Conservation (phyloP, 257 asterid genomes). For the Dorcoceras hygrometricum region DNA sequence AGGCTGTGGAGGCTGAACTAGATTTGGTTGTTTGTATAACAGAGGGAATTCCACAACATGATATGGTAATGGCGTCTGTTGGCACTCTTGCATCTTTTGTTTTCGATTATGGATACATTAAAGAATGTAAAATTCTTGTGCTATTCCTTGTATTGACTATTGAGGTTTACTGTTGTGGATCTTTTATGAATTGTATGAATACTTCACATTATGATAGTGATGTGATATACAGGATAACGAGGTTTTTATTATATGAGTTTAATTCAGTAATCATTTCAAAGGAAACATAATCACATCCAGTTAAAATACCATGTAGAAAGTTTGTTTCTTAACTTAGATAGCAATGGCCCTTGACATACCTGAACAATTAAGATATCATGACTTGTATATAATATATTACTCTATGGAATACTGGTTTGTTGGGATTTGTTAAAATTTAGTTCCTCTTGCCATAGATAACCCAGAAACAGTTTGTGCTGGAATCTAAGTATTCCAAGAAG, state of each 20-base stretch:
- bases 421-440: background rate
- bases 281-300: background rate
- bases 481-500: background rate
- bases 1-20: slow-evolving; percentile 83
- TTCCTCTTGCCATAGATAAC: background rate
- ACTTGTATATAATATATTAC: background rate
- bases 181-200: background rate
- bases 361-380: background rate
- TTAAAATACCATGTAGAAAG: background rate
- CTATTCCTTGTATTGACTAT: background rate
- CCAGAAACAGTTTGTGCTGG: background rate
- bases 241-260: background rate
- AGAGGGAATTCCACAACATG: slow-evolving; percentile 95
- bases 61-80: slow-evolving; percentile 58
- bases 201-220: background rate
- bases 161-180: slow-evolving; percentile 8
- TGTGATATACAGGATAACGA: slow-evolving; percentile 10
- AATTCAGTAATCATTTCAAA: background rate
- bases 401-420: background rate
- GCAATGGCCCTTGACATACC: background rate
- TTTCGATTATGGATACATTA: slow-evolving; percentile 12
- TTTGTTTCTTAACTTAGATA: background rate
- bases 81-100: background rate
- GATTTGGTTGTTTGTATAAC: slow-evolving; percentile 92
- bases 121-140: background rate